These are phyloP conservation scores for Galeopsis tetrahit DNA, from an alignment of 257 asterid species.

Conservation along the genomic window DNA sequence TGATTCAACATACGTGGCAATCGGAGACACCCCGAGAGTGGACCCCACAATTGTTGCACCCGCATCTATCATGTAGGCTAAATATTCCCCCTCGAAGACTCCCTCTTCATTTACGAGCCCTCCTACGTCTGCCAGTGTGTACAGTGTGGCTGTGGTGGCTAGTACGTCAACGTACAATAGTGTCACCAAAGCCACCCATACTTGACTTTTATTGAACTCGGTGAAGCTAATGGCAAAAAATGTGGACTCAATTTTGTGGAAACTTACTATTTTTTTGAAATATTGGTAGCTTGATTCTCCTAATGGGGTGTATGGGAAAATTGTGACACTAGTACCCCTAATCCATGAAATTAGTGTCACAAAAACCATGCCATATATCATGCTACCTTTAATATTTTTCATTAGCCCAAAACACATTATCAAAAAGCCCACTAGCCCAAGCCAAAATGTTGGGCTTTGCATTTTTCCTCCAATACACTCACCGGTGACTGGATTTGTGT, in stretches of 20 bases:
- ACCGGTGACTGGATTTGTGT: constrained; percentile 48
- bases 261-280: constrained; percentile 61
- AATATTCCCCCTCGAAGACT: constrained; percentile 68
- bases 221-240: constrained; percentile 59
- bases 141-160: constrained; percentile 75
- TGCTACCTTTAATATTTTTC: constrained; percentile 74
- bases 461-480: constrained; percentile 62
- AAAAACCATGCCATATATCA: constrained; percentile 77
- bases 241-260: constrained; percentile 65
- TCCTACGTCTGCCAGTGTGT: constrained; percentile 71
- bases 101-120: constrained; percentile 62
- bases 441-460: constrained; percentile 83
- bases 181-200: constrained; percentile 70
- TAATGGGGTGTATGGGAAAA: constrained; percentile 58
- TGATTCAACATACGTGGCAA: constrained; percentile 71
- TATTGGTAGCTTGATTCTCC: constrained; percentile 63
- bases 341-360: constrained; percentile 75
- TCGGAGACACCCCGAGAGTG: constrained; percentile 69
- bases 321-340: constrained; percentile 65
- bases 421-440: constrained; percentile 60
- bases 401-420: constrained; percentile 66
- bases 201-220: constrained; percentile 56
- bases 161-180: constrained; percentile 68
- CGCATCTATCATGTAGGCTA: constrained; percentile 84
- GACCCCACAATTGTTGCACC: constrained; percentile 75